Base-by-base conservation (phyloP, 108 stramenopile species). In the Craspedostauros australis region DNA sequence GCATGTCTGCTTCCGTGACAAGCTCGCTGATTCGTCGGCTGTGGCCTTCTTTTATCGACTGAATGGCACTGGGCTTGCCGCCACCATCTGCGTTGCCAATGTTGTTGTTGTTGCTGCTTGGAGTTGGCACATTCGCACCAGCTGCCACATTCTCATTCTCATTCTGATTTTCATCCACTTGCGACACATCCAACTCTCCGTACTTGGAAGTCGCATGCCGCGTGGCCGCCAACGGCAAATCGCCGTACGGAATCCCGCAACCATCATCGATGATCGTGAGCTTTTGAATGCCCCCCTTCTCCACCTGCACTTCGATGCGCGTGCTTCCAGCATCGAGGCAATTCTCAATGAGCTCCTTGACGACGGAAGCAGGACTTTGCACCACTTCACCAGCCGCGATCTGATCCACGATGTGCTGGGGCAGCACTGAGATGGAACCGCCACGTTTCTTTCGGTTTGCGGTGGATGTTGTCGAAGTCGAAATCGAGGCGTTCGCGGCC, bases 331-430 rank as follows among this genome's bases (percentile, higher is more conserved):
- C 97, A 63, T 99, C 99, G 29, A 98, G 64, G 29, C 72, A 79
- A 72, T 99, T 99, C 67, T 99, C 99, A 28, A 99, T 27, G 2
- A 99, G 56, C 72, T 99, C 99, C 72, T 99, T 99, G 37, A 96
- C 73, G 18, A 95, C 95, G 31, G 81, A 79, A 5, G 84, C 76
- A 11, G 97, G 97, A 15, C 93, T 68, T 74, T 97, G 96, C n/a
- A 99, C 86, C 24, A 98, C 96, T 74, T 99, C 97, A 23, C 99
- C 99, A 0, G 99, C 97, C 2, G 96, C 96, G 39, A 99, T 99
- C 33, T 82, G 88, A 67, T 97, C 95, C 50, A 99, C 85, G 1
- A 96, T 92, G 12, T 74, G 60, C 48, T 75, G 60, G 24, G 95
- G 88, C 1, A 99, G 46, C 2, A 76, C 29, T 5, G 23, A 20